These are phyloP conservation scores for Galium porrigens DNA, from an alignment of 305 asterid species.

Conservation along the genomic window DNA sequence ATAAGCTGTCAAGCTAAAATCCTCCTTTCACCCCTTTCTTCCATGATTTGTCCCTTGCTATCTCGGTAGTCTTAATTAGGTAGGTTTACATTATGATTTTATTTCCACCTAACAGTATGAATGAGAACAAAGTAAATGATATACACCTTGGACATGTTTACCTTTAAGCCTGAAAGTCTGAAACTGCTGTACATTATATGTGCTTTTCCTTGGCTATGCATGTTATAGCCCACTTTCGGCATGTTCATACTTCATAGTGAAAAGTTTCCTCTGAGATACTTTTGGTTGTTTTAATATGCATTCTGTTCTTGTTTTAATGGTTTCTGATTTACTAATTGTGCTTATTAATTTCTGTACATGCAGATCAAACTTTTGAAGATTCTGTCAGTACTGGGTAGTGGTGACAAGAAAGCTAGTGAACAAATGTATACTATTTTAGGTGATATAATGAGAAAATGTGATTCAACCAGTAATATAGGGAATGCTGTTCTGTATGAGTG, in stretches of 20 bases:
- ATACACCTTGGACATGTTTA: neutral
- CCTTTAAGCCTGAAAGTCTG: neutral
- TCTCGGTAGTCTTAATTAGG: too few relatives aligned
- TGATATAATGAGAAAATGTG: slow-evolving; percentile 73
- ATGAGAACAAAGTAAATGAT: neutral
- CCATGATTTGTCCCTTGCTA: neutral
- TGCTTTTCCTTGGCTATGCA: neutral
- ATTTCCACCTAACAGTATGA: neutral
- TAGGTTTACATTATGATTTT: neutral
- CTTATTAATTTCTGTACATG: slow-evolving; percentile 14
- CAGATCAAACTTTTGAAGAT: slow-evolving; percentile 90
- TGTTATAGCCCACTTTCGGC: neutral
- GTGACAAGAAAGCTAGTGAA: slow-evolving; percentile 84
- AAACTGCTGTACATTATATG: neutral
- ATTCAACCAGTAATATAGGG: slow-evolving; percentile 75
- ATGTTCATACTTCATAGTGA: neutral
- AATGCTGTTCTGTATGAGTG: slow-evolving; percentile 90
- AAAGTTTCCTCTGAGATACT: neutral
- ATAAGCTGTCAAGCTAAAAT: too few relatives aligned
- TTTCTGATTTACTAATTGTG: neutral
- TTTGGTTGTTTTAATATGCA: neutral
- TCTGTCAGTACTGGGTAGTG: slow-evolving; percentile 63
- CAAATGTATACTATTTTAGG: slow-evolving; percentile 86
- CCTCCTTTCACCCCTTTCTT: neutral
- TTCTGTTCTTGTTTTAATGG: neutral